Percentiles rank a stretch among this genome's conserved stretches.
Evolutionary conservation across 2,329 filamentous ascomycete species (phyloP).

Genomic region (Parasarocladium wereldwijsianum): DNA sequence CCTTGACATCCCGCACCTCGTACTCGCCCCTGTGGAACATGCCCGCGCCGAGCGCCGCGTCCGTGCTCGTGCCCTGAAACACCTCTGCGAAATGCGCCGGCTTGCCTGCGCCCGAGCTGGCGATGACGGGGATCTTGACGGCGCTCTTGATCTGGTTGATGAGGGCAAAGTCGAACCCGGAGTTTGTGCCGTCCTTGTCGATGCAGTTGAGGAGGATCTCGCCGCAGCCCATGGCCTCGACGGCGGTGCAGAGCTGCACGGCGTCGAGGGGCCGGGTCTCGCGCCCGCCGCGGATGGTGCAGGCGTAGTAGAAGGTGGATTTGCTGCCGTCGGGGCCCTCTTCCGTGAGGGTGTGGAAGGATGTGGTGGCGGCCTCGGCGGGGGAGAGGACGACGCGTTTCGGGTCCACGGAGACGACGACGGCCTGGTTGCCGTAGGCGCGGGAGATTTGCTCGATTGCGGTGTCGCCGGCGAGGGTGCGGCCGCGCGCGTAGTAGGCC

Average conservation of each 20-base stretch:
- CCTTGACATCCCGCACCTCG: conserved; percentile 87
- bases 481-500: conserved; percentile 63
- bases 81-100: conserved; percentile 84
- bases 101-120: conserved; percentile 79
- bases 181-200: conserved; percentile 89
- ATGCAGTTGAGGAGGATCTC: conserved; percentile 97
- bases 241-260: conserved; percentile 70
- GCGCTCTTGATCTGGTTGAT: conserved; percentile 78
- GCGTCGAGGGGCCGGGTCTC: conserved; percentile 93
- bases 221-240: conserved; percentile 89
- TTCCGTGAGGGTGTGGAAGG: conserved; percentile 52
- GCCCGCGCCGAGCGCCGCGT: conserved; percentile 86
- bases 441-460: conserved; percentile 90
- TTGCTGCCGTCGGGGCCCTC: conserved; percentile 63
- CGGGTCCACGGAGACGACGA: conserved; percentile 90
- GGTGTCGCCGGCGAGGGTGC: conserved; percentile 61
- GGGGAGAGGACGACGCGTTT: conserved; percentile 77
- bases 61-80: conserved; percentile 70
- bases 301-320: conserved; percentile 94
- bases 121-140: conserved; percentile 85
- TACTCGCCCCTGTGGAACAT: conserved; percentile 98
- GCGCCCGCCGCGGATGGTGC: conserved; percentile 88
- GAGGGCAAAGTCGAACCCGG: conserved; percentile 86
- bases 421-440: conserved; percentile 91
- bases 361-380: conserved; percentile 55